Percentiles rank a stretch among this genome's conserved stretches.
Evolutionary conservation across 2,329 filamentous ascomycete species (phyloP).

Genomic region (Herpotrichia juniperi): DNA sequence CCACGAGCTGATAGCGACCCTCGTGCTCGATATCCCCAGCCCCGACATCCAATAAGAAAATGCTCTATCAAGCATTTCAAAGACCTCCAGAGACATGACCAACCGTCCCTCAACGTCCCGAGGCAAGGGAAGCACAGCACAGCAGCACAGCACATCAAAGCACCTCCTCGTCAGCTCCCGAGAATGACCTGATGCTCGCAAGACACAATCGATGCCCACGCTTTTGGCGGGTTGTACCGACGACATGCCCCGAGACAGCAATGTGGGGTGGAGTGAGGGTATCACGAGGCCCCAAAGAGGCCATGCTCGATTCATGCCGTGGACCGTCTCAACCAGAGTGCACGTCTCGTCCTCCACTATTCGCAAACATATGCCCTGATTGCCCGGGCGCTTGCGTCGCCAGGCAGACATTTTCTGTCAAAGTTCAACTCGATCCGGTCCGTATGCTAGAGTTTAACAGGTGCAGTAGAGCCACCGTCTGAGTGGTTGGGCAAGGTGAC

Average conservation of each 20-base stretch:
- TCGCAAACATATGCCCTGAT: constrained; percentile 5
- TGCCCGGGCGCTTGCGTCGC: constrained; percentile 36
- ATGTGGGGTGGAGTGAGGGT: constrained; percentile 2
- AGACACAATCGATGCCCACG: constrained; percentile 1
- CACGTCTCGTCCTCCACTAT: not conserved
- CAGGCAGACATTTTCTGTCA: constrained; percentile 28
- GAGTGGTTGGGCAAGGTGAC: constrained; percentile 33
- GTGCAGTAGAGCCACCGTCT: constrained; percentile 18
- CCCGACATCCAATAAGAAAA: constrained; percentile 26
- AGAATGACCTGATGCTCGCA: constrained; percentile 10
- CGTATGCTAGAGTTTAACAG: constrained; percentile 31
- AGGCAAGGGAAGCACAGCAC: constrained; percentile 22
- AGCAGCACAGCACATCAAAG: no score
- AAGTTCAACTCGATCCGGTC: constrained; percentile 36
- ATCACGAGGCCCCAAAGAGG: constrained; percentile 15
- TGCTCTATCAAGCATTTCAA: constrained; percentile 16
- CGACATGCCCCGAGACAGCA: constrained; percentile 10
- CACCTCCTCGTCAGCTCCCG: not conserved
- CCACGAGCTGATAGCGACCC: constrained; percentile 15
- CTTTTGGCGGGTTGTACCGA: not conserved
- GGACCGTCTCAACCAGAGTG: not conserved
- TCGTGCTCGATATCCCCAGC: constrained; percentile 17
- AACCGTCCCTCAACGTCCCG: constrained; percentile 14
- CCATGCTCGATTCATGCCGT: constrained; percentile 6
- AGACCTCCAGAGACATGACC: constrained; percentile 29